Base-by-base conservation (phyloP, 345 rosid species). In the Bruguiera sexangula region DNA sequence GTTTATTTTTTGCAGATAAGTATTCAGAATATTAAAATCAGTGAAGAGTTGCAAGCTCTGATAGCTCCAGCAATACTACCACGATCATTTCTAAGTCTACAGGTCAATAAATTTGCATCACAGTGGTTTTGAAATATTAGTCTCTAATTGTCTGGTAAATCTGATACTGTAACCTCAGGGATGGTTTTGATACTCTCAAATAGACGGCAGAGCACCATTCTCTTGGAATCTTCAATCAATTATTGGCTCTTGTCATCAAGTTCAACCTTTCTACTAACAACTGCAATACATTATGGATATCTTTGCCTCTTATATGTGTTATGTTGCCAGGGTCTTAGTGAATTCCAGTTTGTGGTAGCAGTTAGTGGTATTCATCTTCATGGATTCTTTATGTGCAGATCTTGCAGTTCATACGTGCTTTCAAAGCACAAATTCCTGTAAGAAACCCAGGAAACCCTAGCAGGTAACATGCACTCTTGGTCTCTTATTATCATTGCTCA, bases 31-130 rank as follows among this genome's bases (percentile, higher is more conserved):
- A 81, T 93, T 62, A 87, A 78, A 68, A 91, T 93, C 82, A 90
- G 85, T 65, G 91, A 86, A 66, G 83, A 85, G 76, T 69, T 91
- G 76, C 97, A 91, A 84, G 84, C 90, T 76, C 72, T 91, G 29
- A 85, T 91, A 36, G 88, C 96, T 83, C 98, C 97, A 62, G 98
- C 98, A 6, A 24, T 94, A 64, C 81, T 91, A 30, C 97, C 97
- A 5, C 86, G 97, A 50, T 84, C 94, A 43, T 89, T 86, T 68
- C 60, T 89, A 66, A 93, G 82, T 81, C 83, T 93, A 60, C 96
- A 91, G 92, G 97, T 91, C 51, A 66, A 15, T 60, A 3, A 43
- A 43, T 39, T 9, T 63, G 8, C 39, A 39, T 52, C 50, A 48
- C 22, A 15, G 50, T 20, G 37, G 39, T 21, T 69, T 36, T 53